Evolutionary conservation across 768 basidiomycete species (phyloP).

Genomic region (Mrakia blollopis): DNA sequence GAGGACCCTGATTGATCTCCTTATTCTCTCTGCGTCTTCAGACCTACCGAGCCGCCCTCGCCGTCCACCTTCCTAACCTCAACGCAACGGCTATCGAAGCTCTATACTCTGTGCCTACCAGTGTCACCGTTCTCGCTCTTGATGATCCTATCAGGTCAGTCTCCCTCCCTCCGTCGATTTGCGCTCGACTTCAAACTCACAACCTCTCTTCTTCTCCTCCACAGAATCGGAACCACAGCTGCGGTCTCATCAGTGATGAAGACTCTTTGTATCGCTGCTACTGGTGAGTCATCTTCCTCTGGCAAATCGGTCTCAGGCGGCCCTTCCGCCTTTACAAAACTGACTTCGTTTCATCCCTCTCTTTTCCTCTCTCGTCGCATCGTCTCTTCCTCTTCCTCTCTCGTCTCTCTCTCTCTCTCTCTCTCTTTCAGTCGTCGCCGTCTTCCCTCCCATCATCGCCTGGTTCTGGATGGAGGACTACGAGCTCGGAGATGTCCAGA

Average conservation of each 20-base stretch:
- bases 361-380: not conserved
- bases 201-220: not conserved
- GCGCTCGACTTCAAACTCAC: not conserved
- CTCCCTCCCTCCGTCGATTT: not conserved
- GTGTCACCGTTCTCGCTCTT: conserved; percentile 48
- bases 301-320: too few relatives aligned
- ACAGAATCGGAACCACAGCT: conserved; percentile 54
- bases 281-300: too few relatives aligned
- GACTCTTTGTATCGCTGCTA: conserved; percentile 48
- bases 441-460: conserved; percentile 57
- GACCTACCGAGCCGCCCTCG: conserved; percentile 32
- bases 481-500: conserved; percentile 65
- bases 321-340: too few relatives aligned
- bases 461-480: conserved; percentile 62
- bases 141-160: conserved; percentile 57
- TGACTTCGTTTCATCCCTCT: too few relatives aligned
- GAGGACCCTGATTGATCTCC: conserved; percentile 45
- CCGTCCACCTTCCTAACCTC: conserved; percentile 51
- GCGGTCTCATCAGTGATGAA: conserved; percentile 49
- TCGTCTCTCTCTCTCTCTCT: not conserved
- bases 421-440: conserved; percentile 46
- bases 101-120: conserved; percentile 57
- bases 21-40: not conserved
- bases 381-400: not conserved
- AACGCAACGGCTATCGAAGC: conserved; percentile 46